Base-by-base conservation (phyloP, 257 asterid genomes). In the Fraxinus anomala region DNA sequence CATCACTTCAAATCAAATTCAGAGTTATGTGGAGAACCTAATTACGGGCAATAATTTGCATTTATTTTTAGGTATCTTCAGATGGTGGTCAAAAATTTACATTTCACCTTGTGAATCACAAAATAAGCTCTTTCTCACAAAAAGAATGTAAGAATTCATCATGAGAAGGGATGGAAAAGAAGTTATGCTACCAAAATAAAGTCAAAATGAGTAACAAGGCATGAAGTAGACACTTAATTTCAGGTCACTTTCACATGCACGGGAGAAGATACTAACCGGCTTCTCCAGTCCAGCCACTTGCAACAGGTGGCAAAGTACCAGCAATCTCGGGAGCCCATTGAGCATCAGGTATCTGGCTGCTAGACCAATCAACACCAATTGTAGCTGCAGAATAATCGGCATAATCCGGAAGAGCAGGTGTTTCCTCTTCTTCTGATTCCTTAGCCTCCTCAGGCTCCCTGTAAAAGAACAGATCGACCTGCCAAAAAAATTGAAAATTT, bases 391-490 rank as follows among this genome's bases (percentile, higher is more conserved):
- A 8, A 54, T 73, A 80, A 0, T 83, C 82, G 5, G 21, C 59
- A 81, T 79, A 74, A 3, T 81, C 88, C 0, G 68, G 73, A 10
- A 67, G 8, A 37, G 73, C 80, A 31, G 85, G 80, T 16, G 49
- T 79, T 39, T 81, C 88, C 49, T 84, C 86, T 42, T 81, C 85
- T 70, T 79, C 82, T 36, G 75, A 76, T 17, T 81, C 88, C 68
- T 81, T 84, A 3, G 85, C 68, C 73, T 84, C 88, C 75, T 84
- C 88, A 67, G 88, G 85, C 74, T 84, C 88, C 78, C 88, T 79
- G 72, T 81, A 84, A 76, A 84, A 84, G 51, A 84, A 84, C 14
- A 84, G 77, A 49, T 84, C 88, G 26, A 84, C 88, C 88, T 84
- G 81, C 81, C 70, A 37, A 71, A 49, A 65, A 39, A 31, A 0